Evolutionary conservation across 2,329 filamentous ascomycete genomes (phyloP).

Genomic region (Diaporthe vexans): DNA sequence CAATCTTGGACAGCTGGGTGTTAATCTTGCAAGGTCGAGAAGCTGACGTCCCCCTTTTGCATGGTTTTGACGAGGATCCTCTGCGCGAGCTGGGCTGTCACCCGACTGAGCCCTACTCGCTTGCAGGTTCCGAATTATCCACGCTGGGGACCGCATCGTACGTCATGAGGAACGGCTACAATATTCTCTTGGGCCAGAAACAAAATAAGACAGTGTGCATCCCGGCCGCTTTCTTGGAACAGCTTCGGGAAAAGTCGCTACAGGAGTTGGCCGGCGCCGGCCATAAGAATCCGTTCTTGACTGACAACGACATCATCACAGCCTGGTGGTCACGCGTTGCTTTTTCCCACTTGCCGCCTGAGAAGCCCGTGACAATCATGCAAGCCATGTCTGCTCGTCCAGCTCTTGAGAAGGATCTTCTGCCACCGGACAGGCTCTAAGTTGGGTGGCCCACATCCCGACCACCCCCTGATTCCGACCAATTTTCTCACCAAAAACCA

Average conservation of each 20-base stretch:
- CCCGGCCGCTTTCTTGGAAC: slow-evolving; percentile 48
- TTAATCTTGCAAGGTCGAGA: slow-evolving; percentile 54
- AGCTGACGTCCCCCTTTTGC: slow-evolving; percentile 50
- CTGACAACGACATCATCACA: slow-evolving; percentile 54
- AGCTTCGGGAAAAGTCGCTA: slow-evolving; percentile 47
- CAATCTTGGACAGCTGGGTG: slow-evolving; percentile 58
- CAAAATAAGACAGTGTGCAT: slow-evolving; percentile 56
- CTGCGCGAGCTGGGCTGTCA: slow-evolving; percentile 47
- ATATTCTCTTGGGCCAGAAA: slow-evolving; percentile 47
- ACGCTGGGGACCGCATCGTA: slow-evolving; percentile 47
- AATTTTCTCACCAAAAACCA: too few species aligned
- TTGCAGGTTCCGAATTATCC: slow-evolving; percentile 43
- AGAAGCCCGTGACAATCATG: slow-evolving; percentile 46
- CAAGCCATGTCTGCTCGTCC: slow-evolving; percentile 41
- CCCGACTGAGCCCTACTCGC: slow-evolving; percentile 46
- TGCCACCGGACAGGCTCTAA: slow-evolving; percentile 43
- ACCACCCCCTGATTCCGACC: too few species aligned
- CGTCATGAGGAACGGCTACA: slow-evolving; percentile 47
- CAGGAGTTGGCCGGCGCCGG: slow-evolving; percentile 45
- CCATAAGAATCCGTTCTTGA: slow-evolving; percentile 49
- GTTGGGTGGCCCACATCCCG: too few species aligned
- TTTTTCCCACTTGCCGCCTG: slow-evolving; percentile 45
- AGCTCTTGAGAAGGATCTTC: slow-evolving; percentile 45
- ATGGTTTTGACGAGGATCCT: slow-evolving; percentile 50
- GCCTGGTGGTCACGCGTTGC: slow-evolving; percentile 54